These are phyloP conservation scores for Phytophthora capsici DNA, from an alignment of 352 stramenopile genomes.

Conservation along the genomic window DNA sequence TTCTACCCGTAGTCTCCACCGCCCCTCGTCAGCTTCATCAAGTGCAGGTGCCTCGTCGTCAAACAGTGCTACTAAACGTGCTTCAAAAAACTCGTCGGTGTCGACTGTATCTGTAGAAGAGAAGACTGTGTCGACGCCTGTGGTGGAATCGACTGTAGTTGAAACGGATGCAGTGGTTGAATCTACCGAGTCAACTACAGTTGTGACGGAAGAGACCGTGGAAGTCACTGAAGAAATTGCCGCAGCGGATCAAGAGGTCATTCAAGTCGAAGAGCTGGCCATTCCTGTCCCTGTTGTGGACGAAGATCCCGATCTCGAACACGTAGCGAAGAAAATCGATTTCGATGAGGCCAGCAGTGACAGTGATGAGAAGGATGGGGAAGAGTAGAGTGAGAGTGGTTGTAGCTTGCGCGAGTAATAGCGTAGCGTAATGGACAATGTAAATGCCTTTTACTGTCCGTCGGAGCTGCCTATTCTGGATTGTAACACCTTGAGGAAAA, in stretches of 20 bases:
- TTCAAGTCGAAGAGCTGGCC: conserved; percentile 11
- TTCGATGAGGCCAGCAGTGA: conserved; percentile 45
- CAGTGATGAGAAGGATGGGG: conserved; percentile 36
- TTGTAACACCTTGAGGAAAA: conserved; percentile 1
- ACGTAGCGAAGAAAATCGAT: conserved; percentile 46
- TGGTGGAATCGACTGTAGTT: background rate
- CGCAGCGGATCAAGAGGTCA: conserved; percentile 2
- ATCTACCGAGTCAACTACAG: background rate
- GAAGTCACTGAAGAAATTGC: background rate
- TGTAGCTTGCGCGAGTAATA: conserved; percentile 10
- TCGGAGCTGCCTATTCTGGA: conserved; percentile 16
- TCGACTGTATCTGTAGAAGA: conserved; percentile 22
- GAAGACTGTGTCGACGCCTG: conserved; percentile 7
- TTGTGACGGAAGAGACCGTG: conserved; percentile 1
- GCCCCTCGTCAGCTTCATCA: conserved; percentile 22
- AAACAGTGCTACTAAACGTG: conserved; percentile 15
- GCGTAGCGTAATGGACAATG: conserved; percentile 29
- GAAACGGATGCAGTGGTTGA: conserved; percentile 3
- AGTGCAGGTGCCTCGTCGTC: conserved; percentile 29
- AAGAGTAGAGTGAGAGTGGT: conserved; percentile 16
- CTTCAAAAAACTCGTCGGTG: conserved; percentile 40
- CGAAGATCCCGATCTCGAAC: conserved; percentile 20
- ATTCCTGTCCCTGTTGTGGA: conserved; percentile 13
- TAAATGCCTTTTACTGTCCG: conserved; percentile 11
- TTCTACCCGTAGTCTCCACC: conserved; percentile 7